Conservation (phyloP, 1,284 basidiomycete genomes). For the Trichosporon sp. region DNA sequence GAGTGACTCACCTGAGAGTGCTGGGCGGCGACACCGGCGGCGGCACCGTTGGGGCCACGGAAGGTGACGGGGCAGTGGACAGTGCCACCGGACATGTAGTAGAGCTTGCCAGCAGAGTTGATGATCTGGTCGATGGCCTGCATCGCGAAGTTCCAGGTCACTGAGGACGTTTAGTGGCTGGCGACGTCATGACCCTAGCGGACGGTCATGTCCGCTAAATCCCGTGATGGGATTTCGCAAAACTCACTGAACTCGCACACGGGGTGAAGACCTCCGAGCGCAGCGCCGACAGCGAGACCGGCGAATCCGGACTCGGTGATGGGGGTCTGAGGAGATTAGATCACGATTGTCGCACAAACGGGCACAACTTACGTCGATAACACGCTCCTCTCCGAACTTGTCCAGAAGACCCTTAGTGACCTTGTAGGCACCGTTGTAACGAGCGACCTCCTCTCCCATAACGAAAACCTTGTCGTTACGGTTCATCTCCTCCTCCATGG, state of each 20-base stretch:
- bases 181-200: constrained; percentile 16
- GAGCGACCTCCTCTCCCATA: constrained; percentile 96
- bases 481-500: constrained; percentile 99
- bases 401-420: constrained; percentile 97
- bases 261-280: constrained; percentile 89
- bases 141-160: constrained; percentile 58
- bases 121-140: constrained; percentile 98
- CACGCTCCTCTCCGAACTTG: constrained; percentile 99
- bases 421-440: constrained; percentile 99
- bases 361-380: constrained; percentile 70
- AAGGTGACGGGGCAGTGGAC: constrained; percentile 98
- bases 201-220: constrained; percentile 1
- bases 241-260: constrained; percentile 90
- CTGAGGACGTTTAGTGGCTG: constrained; percentile 32
- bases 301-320: constrained; percentile 99
- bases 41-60: constrained; percentile 99
- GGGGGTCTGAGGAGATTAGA: constrained; percentile 62
- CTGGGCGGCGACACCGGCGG: constrained; percentile 88
- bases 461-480: constrained; percentile 94
- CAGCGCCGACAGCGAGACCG: constrained; percentile 93
- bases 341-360: not conserved
- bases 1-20: constrained; percentile 63
- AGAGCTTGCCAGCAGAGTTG: constrained; percentile 99
- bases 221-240: not conserved
- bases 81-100: constrained; percentile 99